phyloP scores from a whole-genome alignment of 192 early-diverging fungal species.

The Spizellomyces punctatus region DNA sequence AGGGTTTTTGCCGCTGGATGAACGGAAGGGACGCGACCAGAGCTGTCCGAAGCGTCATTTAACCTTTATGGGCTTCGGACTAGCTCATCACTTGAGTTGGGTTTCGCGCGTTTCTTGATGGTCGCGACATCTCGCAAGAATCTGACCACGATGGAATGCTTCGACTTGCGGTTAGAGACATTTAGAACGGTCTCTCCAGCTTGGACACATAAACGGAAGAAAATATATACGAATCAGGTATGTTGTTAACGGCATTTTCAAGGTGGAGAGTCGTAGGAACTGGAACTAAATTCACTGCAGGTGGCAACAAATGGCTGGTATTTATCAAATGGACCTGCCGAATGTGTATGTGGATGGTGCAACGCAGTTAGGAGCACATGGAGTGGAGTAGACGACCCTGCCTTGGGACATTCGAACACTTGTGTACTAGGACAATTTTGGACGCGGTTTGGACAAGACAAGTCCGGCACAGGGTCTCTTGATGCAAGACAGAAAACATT shows the following conservation, averaged over 20 bases:
- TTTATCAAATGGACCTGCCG: background rate
- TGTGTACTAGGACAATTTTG: constrained; percentile 12
- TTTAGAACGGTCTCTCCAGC: background rate
- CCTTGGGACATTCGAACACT: background rate
- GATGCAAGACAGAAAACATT: constrained; percentile 22
- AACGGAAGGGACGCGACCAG: background rate
- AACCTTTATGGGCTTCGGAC: background rate
- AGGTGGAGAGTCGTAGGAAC: background rate
- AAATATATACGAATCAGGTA: background rate
- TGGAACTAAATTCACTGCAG: background rate
- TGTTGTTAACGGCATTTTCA: background rate
- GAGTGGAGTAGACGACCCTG: constrained; percentile 13
- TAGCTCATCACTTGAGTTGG: background rate
- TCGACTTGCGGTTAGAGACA: constrained; percentile 4
- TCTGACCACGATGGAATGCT: constrained; percentile 7
- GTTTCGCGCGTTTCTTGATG: background rate
- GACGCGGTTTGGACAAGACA: background rate
- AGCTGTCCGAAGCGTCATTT: background rate
- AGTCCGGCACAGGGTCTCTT: background rate
- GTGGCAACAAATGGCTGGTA: constrained; percentile 15
- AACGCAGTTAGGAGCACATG: constrained; percentile 1
- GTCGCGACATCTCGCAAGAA: background rate
- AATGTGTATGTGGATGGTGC: constrained; percentile 16
- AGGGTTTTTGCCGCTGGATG: too few relatives aligned
- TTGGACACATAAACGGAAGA: constrained; percentile 4